Evolutionary conservation across 139 green algal species (phyloP).

Genomic region (Tetraselmis striata): DNA sequence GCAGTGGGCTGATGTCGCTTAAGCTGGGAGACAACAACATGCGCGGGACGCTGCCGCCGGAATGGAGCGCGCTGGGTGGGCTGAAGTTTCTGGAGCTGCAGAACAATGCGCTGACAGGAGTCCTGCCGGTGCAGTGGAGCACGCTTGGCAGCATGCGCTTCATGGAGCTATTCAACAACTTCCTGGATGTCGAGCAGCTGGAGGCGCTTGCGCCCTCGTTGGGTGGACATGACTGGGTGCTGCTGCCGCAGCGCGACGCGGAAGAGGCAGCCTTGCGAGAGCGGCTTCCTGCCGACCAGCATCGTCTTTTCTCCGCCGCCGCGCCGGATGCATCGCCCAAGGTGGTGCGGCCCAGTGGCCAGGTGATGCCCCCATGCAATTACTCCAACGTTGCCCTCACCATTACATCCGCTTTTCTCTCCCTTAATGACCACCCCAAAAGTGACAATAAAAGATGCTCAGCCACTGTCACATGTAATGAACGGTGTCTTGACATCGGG

Average conservation of each 20-base stretch:
- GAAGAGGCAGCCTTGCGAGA: no score
- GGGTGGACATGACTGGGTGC: neutral
- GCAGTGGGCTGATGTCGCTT: neutral
- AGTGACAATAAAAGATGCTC: no score
- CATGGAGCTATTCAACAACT: conserved; percentile 1
- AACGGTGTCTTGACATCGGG: no score
- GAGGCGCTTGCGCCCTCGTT: neutral
- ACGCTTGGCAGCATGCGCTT: neutral
- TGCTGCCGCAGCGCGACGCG: neutral
- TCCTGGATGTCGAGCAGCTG: neutral
- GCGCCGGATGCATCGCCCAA: neutral
- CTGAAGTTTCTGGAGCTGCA: neutral
- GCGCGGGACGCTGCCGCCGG: neutral
- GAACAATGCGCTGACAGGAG: neutral
- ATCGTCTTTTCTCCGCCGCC: neutral
- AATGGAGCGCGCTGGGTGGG: neutral
- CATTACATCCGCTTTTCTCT: no score
- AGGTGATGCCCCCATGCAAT: no score
- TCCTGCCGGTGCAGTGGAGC: neutral
- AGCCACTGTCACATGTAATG: no score
- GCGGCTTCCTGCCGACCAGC: neutral
- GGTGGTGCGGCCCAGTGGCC: neutral
- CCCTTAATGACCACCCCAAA: no score
- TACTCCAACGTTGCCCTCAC: no score
- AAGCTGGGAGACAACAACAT: neutral